Percentiles rank a stretch among this genome's conserved stretches.
These are phyloP conservation scores for Exophiala viscosa DNA, from an alignment of 2,329 filamentous ascomycete species.

Conservation along the genomic window DNA sequence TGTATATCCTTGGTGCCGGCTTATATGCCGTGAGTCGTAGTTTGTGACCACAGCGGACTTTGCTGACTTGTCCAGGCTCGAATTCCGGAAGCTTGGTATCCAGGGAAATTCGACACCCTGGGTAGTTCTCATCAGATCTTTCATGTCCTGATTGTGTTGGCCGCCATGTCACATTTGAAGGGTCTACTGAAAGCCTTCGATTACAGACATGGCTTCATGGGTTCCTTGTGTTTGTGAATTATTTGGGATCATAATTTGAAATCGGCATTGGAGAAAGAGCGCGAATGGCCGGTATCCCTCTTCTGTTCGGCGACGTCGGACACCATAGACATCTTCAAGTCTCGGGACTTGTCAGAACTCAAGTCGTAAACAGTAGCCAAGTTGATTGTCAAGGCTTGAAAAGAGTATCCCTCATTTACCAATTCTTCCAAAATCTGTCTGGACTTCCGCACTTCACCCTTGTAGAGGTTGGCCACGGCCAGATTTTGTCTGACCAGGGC, in stretches of 20 bases:
- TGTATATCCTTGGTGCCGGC: conserved; percentile 82
- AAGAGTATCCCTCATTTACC: conserved; percentile 61
- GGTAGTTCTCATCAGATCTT: conserved; percentile 96
- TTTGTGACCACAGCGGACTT: conserved; percentile 4
- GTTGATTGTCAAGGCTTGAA: conserved; percentile 82
- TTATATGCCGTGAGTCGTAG: conserved; percentile 71
- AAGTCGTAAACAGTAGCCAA: conserved; percentile 88
- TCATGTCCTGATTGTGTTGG: conserved; percentile 80
- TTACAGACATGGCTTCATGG: conserved; percentile 61
- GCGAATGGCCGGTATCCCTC: conserved; percentile 54
- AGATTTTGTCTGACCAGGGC: conserved; percentile 77
- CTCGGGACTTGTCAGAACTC: conserved; percentile 71
- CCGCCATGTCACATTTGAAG: conserved; percentile 74
- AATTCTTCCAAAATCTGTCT: conserved; percentile 64
- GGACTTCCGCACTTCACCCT: conserved; percentile 70
- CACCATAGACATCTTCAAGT: conserved; percentile 67
- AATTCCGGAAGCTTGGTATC: conserved; percentile 75
- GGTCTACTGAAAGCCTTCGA: conserved; percentile 83
- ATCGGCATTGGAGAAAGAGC: conserved; percentile 68
- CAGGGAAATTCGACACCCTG: conserved; percentile 82
- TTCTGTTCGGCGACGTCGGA: conserved; percentile 63
- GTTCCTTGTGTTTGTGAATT: conserved; percentile 13
- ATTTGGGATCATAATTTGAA: conserved; percentile 63
- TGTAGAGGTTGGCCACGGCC: conserved; percentile 79
- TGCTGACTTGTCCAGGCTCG: conserved; percentile 52